phyloP scores from a whole-genome alignment of 345 rosid species.

The Gossypium australe region DNA sequence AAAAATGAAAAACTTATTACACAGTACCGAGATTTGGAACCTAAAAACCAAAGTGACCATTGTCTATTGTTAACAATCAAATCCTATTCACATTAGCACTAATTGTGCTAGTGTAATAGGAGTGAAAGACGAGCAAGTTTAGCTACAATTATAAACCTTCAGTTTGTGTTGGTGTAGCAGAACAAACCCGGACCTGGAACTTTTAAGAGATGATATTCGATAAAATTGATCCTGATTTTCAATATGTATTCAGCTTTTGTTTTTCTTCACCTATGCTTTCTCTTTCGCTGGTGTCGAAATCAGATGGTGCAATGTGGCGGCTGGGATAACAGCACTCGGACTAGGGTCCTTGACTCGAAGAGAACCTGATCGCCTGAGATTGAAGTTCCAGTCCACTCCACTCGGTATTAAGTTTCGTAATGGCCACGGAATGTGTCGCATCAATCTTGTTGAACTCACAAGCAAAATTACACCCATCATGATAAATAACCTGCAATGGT shows the following conservation, averaged over 20 bases:
- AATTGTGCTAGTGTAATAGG: too few relatives aligned
- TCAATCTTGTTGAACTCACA: conserved; percentile 49
- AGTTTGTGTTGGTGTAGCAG: not conserved
- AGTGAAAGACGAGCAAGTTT: too few relatives aligned
- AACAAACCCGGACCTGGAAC: not conserved
- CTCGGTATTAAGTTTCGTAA: conserved; percentile 22
- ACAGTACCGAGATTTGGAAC: too few relatives aligned
- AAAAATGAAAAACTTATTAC: not conserved
- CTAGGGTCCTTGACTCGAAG: conserved; percentile 41
- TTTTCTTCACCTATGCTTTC: conserved; percentile 29
- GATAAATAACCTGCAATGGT: conserved; percentile 50
- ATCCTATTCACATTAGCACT: too few relatives aligned
- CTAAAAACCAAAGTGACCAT: too few relatives aligned
- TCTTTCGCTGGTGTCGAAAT: conserved; percentile 43
- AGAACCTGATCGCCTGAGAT: conserved; percentile 37
- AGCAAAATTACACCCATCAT: conserved; percentile 55
- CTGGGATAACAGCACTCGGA: conserved; percentile 59
- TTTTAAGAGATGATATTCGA: not conserved
- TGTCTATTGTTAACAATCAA: too few relatives aligned
- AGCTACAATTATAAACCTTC: not conserved
- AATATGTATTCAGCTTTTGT: not conserved
- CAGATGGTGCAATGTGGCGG: conserved; percentile 63
- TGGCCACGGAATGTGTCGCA: conserved; percentile 34
- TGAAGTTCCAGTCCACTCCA: conserved; percentile 28
- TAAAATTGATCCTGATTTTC: not conserved